Conservation (phyloP, 768 basidiomycete genomes). For the Lactarius sp. region DNA sequence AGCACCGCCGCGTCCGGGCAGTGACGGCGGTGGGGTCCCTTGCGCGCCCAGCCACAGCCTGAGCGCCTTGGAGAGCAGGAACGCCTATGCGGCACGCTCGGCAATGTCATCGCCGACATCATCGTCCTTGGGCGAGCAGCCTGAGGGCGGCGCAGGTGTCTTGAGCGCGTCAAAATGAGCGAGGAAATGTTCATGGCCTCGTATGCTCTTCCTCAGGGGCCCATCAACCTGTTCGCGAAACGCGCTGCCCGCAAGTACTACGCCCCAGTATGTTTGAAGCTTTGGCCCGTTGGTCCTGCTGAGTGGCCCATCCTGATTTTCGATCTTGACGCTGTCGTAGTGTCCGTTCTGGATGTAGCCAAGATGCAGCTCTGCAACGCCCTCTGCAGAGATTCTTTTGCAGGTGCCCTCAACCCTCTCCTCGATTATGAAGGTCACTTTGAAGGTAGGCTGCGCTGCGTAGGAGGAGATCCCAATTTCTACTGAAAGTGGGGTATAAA, state of each 20-base stretch:
- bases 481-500: no score
- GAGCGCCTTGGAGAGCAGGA: no score
- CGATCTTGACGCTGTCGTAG: slow-evolving; percentile 81
- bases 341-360: slow-evolving; percentile 70
- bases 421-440: slow-evolving; percentile 73
- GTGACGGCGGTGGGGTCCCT: no score
- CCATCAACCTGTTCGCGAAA: slow-evolving; percentile 58
- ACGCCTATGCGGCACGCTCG: no score
- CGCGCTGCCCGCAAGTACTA: slow-evolving; percentile 44
- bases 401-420: slow-evolving; percentile 63
- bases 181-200: slow-evolving; percentile 83
- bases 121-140: no score
- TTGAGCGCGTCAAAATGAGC: slow-evolving; percentile 80
- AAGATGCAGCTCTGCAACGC: slow-evolving; percentile 63
- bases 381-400: slow-evolving; percentile 56
- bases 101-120: no score
- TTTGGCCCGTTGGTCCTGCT: slow-evolving; percentile 57
- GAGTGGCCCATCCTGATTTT: slow-evolving; percentile 75
- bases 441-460: slow-evolving; percentile 81
- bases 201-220: slow-evolving; percentile 67
- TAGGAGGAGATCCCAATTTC: slow-evolving; percentile 68
- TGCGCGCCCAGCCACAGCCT: no score
- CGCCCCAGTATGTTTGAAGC: slow-evolving; percentile 54
- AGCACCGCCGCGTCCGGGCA: no score
- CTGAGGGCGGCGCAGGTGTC: no score